Conservation (phyloP, 2,329 filamentous ascomycete genomes). For the Scytalidium lignicola region DNA sequence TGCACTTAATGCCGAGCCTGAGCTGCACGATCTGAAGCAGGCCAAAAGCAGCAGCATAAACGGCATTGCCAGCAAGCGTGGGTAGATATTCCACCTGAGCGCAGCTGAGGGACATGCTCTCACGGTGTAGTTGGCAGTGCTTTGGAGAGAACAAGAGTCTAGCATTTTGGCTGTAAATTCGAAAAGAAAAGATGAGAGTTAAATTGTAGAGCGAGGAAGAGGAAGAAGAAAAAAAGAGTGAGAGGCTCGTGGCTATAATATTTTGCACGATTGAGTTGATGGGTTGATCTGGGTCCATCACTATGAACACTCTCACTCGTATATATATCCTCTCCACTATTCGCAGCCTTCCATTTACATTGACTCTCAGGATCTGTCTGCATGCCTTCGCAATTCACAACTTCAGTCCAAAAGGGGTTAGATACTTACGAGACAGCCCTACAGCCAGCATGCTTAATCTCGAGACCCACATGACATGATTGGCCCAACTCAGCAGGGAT, state of each 20-base stretch:
- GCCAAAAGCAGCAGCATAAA: conserved; percentile 48
- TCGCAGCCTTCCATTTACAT: not conserved
- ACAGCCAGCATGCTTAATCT: not conserved
- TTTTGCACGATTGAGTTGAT: not conserved
- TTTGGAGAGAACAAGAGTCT: not conserved
- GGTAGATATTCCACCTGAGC: conserved; percentile 39
- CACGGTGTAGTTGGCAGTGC: conserved; percentile 9
- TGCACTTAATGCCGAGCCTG: conserved; percentile 42
- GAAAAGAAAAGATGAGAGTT: not conserved
- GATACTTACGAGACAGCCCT: conserved; percentile 5
- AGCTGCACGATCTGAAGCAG: conserved; percentile 43
- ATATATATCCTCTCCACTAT: not conserved
- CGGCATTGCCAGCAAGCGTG: conserved; percentile 42
- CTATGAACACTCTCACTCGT: not conserved
- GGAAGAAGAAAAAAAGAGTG: not conserved
- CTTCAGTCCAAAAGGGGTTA: conserved; percentile 4
- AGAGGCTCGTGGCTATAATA: not conserved
- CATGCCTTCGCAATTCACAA: not conserved
- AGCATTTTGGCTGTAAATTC: not conserved
- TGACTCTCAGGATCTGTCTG: not conserved
- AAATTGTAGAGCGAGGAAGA: too few species aligned
- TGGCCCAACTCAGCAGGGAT: too few species aligned
- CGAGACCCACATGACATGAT: too few species aligned
- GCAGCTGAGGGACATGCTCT: conserved; percentile 9
- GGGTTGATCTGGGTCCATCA: not conserved